A percentile compares a stretch with the other conserved stretches of the same genome.
These are phyloP conservation scores for Claviceps sp. DNA, from an alignment of 2,329 filamentous ascomycete species.

Conservation along the genomic window DNA sequence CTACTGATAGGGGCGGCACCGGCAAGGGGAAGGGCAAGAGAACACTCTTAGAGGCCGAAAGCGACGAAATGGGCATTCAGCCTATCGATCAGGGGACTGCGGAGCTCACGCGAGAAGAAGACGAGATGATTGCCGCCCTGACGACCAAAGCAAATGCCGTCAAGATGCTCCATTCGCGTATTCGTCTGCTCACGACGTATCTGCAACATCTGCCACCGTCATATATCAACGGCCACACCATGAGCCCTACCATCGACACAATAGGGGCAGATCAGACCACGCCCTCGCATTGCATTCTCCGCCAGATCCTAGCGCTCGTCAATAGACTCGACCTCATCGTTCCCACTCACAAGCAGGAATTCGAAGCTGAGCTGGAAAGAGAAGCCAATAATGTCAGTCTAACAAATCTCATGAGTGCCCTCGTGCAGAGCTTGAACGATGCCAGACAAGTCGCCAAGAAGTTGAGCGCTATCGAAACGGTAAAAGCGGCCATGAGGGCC, in stretches of 20 bases:
- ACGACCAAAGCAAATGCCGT: constrained; percentile 86
- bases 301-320: constrained; percentile 77
- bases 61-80: constrained; percentile 16
- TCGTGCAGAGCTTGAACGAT: constrained; percentile 59
- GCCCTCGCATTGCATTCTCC: constrained; percentile 61
- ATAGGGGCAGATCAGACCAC: constrained; percentile 26
- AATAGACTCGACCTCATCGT: constrained; percentile 71
- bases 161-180: constrained; percentile 75
- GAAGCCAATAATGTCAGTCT: constrained; percentile 78
- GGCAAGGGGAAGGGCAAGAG: constrained; percentile 35
- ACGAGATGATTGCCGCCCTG: constrained; percentile 51
- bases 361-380: constrained; percentile 57
- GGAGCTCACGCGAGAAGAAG: constrained; percentile 42
- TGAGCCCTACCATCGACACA: constrained; percentile 16
- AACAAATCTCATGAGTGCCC: constrained; percentile 58
- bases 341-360: constrained; percentile 51
- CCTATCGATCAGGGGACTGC: constrained; percentile 23
- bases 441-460: constrained; percentile 67
- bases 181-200: constrained; percentile 63
- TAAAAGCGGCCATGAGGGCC: constrained; percentile 13
- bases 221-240: constrained; percentile 40
- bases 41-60: constrained; percentile 21
- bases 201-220: constrained; percentile 58
- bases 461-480: constrained; percentile 44
- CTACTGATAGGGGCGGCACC: constrained; percentile 25